Evolutionary conservation across 1,284 basidiomycete genomes (phyloP), one percentile per base, ranked within the genome.

Genomic region (Microbotryomycetes sp.): DNA sequence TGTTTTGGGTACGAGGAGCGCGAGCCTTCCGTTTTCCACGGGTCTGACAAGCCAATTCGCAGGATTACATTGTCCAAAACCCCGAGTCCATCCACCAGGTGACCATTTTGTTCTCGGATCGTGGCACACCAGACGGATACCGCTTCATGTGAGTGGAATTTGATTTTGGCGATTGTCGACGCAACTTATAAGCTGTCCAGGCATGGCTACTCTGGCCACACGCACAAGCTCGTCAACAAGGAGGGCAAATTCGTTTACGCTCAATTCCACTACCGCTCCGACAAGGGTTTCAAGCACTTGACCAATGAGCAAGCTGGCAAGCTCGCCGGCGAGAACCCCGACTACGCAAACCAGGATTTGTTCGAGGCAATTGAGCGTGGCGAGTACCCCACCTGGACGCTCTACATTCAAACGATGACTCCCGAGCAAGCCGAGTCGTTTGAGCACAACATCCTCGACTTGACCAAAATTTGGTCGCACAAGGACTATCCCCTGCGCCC

Each of bases 171-270:
- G n/a, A n/a, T n/a, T n/a, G n/a, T n/a, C n/a, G n/a, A n/a, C n/a
- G n/a, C n/a, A n/a, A n/a, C 45, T 5, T 21, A n/a, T n/a, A n/a
- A 5, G 3, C 45, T 47, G 3, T 2, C 24, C 45, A 47, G 41
- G 24, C 87, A 96, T 77, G 91, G 90, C 23, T 96, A 91, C 80
- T 88, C 86, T 50, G 91, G 92, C 5, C 91, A 96, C 80, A 88
- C 91, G n/a, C 85, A 83, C 81, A 93, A 94, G 79, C 83, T 89
- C 75, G 81, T 88, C 74, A 91, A 91, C 76, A 81, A 81, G 23
- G 81, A 89, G 57, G 90, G 89, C 60, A 81, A 84, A 30, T 92
- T 87, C 79, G 81, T 85, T 54, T 96, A 93, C 76, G 82, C 83
- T 58, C 87, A 93, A 76, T 81, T 92, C 71, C 91, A 94, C 77